phyloP scores from a whole-genome alignment of 1,284 basidiomycete species.

The Sanguinoderma infundibulare region DNA sequence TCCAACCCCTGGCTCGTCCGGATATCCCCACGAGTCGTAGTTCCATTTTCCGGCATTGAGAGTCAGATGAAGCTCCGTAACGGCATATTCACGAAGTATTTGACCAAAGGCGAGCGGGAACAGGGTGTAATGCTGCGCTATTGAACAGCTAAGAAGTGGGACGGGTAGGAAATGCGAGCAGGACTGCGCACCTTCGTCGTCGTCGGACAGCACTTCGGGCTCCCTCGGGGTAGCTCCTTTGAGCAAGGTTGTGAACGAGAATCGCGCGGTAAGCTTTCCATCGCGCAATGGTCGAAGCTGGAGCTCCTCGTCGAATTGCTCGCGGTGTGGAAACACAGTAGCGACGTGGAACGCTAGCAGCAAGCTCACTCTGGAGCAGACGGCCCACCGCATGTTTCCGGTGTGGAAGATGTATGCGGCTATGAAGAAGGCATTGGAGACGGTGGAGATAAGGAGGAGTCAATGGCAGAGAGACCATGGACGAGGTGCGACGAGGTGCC shows the following conservation, averaged over 20 bases:
- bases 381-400: background rate
- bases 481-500: background rate
- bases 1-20: conserved; percentile 76
- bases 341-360: conserved; percentile 15
- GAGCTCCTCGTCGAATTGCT: conserved; percentile 74
- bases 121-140: conserved; percentile 82
- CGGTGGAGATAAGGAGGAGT: background rate
- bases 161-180: background rate
- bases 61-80: conserved; percentile 86
- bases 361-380: conserved; percentile 12
- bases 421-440: background rate
- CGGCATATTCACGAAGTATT: conserved; percentile 81
- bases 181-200: conserved; percentile 54
- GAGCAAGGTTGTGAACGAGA: conserved; percentile 79
- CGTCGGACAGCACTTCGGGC: conserved; percentile 49
- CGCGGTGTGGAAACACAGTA: conserved; percentile 28
- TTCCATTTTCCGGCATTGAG: conserved; percentile 93
- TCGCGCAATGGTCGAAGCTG: conserved; percentile 78
- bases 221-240: conserved; percentile 55
- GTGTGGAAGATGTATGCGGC: background rate
- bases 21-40: conserved; percentile 85
- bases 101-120: conserved; percentile 89
- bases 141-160: background rate
- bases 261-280: conserved; percentile 84
- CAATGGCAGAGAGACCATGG: background rate